Conservation (phyloP, 2,329 filamentous ascomycete species). For the Aspergillus proliferans region DNA sequence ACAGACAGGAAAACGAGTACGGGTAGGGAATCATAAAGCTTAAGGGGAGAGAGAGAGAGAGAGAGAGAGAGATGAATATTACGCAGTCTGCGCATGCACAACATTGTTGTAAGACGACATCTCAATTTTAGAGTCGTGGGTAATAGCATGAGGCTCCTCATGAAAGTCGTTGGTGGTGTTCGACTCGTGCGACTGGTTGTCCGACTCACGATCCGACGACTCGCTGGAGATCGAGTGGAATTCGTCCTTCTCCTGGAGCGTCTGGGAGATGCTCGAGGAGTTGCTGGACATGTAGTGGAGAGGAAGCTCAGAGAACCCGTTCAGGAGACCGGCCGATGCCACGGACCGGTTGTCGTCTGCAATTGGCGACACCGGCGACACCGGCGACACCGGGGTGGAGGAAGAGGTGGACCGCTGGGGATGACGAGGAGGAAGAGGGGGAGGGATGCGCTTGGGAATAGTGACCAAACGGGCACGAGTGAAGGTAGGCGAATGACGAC, state of each 20-base stretch:
- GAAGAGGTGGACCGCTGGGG: constrained; percentile 50
- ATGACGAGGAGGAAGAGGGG: constrained; percentile 70
- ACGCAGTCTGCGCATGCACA: neutral
- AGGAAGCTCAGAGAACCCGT: constrained; percentile 13
- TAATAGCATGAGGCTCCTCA: neutral
- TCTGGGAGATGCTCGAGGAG: constrained; percentile 8
- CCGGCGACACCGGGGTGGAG: constrained; percentile 16
- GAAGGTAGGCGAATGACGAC: constrained; percentile 60
- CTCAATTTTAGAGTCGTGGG: neutral
- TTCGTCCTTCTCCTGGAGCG: constrained; percentile 28
- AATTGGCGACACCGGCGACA: constrained; percentile 19
- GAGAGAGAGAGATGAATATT: neutral
- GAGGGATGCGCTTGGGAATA: constrained; percentile 67
- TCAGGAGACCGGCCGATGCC: constrained; percentile 14
- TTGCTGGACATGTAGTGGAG: constrained; percentile 7
- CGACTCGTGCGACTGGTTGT: neutral
- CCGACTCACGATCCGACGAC: constrained; percentile 17
- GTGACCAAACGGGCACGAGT: constrained; percentile 75
- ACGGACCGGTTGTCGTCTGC: constrained; percentile 16
- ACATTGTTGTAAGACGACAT: neutral
- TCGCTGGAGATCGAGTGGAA: constrained; percentile 37
- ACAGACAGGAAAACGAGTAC: neutral
- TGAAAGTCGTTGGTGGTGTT: neutral
- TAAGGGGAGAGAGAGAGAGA: neutral
- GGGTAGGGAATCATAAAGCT: neutral